phyloP scores from a whole-genome alignment of 78 protist species.

The Chrysochromulina tobinii region DNA sequence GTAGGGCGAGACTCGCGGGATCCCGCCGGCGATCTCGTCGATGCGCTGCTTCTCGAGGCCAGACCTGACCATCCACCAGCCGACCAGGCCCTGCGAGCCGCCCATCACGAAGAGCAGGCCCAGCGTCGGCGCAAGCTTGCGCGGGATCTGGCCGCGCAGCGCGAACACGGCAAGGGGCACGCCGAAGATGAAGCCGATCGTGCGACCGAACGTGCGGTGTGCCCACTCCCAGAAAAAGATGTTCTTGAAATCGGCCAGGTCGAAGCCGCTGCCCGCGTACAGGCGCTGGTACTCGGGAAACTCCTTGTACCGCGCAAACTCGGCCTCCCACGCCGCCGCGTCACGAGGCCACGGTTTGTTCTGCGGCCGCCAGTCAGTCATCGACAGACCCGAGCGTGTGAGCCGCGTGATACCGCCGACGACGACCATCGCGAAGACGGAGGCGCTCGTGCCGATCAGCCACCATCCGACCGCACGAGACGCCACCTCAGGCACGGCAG shows the following conservation, averaged over 20 bases:
- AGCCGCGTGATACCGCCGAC: conserved; percentile 92
- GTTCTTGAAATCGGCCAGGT: conserved; percentile 77
- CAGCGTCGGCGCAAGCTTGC: background rate
- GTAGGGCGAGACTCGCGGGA: conserved; percentile 84
- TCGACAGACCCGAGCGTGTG: conserved; percentile 89
- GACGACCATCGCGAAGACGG: conserved; percentile 64
- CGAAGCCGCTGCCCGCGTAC: conserved; percentile 38
- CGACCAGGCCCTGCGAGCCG: conserved; percentile 78
- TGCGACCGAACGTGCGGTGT: conserved; percentile 82
- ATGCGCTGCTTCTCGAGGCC: conserved; percentile 78
- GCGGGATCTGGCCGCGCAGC: conserved; percentile 44
- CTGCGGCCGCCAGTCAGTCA: conserved; percentile 84
- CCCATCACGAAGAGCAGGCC: background rate
- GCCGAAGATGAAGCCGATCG: conserved; percentile 78
- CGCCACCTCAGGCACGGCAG: background rate
- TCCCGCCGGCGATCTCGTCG: conserved; percentile 1
- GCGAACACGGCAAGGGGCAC: conserved; percentile 72
- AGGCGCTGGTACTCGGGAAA: conserved; percentile 80
- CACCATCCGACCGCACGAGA: conserved; percentile 31
- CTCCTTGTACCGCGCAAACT: conserved; percentile 82
- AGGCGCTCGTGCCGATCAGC: conserved; percentile 33
- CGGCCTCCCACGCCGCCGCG: conserved; percentile 82
- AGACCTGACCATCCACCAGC: conserved; percentile 93
- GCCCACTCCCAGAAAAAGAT: conserved; percentile 87
- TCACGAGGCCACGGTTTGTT: conserved; percentile 46